These are phyloP conservation scores for Spongospora subterranea DNA, from an alignment of 208 protist species.

Conservation along the genomic window DNA sequence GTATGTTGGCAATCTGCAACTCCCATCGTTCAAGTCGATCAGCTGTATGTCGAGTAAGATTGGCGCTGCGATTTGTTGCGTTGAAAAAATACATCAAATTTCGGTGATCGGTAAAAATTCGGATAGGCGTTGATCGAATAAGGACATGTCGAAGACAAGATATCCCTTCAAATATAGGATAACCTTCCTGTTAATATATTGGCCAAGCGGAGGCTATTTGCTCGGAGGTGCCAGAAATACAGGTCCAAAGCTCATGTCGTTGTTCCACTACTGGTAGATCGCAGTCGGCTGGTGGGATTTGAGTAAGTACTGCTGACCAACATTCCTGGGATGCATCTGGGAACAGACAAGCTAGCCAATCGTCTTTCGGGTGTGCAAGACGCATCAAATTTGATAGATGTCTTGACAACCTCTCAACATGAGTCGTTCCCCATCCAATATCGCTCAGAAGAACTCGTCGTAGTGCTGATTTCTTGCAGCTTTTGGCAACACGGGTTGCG, in stretches of 20 bases:
- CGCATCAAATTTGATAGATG: not conserved
- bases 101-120: not conserved
- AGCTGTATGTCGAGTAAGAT: not conserved
- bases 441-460: not conserved
- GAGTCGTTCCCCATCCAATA: not conserved
- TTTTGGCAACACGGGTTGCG: not conserved
- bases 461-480: not conserved
- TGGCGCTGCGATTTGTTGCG: not conserved
- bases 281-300: not conserved
- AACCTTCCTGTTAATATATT: not conserved
- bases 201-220: not conserved
- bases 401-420: not conserved
- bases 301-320: not conserved
- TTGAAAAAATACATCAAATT: conserved; percentile 7
- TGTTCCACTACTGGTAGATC: not conserved
- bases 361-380: not conserved
- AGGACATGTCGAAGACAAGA: not conserved
- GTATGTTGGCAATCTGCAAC: not conserved
- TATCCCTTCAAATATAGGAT: not conserved
- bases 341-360: not conserved
- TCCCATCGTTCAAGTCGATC: not conserved
- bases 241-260: not conserved
- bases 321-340: not conserved
- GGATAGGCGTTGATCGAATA: not conserved
- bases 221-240: not conserved